These are phyloP conservation scores for Beauveria pseudobassiana DNA, from an alignment of 2,329 filamentous ascomycete species.

Conservation along the genomic window DNA sequence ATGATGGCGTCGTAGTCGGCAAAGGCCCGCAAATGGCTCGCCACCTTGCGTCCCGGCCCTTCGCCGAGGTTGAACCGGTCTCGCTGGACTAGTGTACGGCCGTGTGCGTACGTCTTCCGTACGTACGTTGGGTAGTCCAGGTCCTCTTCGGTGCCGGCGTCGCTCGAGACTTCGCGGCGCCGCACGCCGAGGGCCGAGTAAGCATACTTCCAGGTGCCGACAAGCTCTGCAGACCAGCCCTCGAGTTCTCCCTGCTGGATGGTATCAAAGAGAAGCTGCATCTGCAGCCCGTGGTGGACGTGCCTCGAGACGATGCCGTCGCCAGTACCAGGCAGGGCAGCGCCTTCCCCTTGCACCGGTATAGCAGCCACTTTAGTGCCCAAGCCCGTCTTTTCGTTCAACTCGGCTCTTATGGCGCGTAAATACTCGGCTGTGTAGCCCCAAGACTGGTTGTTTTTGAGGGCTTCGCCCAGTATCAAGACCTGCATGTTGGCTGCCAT, in stretches of 20 bases:
- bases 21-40: not conserved
- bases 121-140: not conserved
- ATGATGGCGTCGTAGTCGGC: not conserved
- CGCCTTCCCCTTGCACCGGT: not conserved
- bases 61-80: accelerated
- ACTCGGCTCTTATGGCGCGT: not conserved
- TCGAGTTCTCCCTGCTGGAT: not conserved
- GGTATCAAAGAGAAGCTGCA: not conserved
- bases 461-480: not conserved
- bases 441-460: not conserved
- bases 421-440: not conserved
- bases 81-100: not conserved
- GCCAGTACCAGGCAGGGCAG: not conserved
- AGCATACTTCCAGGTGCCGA: not conserved
- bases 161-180: not conserved
- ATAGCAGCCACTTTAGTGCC: not conserved
- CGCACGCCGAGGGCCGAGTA: not conserved
- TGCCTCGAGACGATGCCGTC: not conserved
- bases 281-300: not conserved
- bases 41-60: not conserved
- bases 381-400: not conserved
- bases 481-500: not conserved
- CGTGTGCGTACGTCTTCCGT: not conserved
- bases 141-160: too few species aligned
- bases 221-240: not conserved